Base-by-base conservation (phyloP, 768 basidiomycete species). In the Xerocomus potaroensis region DNA sequence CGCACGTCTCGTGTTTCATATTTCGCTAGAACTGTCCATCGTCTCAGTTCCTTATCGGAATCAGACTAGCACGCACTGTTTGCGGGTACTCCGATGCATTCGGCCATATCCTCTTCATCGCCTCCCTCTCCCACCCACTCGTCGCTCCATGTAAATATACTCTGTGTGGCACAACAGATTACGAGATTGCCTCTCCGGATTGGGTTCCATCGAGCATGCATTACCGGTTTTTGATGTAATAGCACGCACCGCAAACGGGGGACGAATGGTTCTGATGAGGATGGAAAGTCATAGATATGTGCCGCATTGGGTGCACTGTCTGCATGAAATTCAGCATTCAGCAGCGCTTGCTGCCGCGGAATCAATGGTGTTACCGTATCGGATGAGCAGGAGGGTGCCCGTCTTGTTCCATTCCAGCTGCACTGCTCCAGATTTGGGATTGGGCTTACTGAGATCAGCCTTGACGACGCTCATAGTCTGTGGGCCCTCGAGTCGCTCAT, bases 31-130 rank as follows among this genome's bases (percentile, higher is more conserved):
- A n/a, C n/a, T 10, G 21, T 43, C 14, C 27, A 45, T 41, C 43
- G 34, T 33, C 12, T 26, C 22, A 34, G 29, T 10, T 10, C 16
- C 14, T 18, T 37, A 4, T 7, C 8, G 33, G 1, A 43, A 41
- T 19, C 12, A n/a, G 24, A 24, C 21, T 26, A 35, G 16, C 31
- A 48, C 51, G 45, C 23, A 78, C 89, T 68, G 87, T 88, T 80
- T n/a, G 85, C 78, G 27, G 93, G 93, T 4, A 96, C 80, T 7
- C 89, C 89, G 27, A 94, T 79, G 56, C 91, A 94, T 64, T 95
- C 93, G 3, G 91, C 90, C 68, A 91, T 84, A 58, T 91, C 91
- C 51, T 71, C 68, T 58, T 80, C 82, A 35, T 77, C 76, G 4
- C 73, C 77, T 5, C 65, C 71, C 36, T 80, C 80, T 23, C 73